Evolutionary conservation across 805 yeast species (phyloP).

Genomic region (Cyberlindnera mycetangii): DNA sequence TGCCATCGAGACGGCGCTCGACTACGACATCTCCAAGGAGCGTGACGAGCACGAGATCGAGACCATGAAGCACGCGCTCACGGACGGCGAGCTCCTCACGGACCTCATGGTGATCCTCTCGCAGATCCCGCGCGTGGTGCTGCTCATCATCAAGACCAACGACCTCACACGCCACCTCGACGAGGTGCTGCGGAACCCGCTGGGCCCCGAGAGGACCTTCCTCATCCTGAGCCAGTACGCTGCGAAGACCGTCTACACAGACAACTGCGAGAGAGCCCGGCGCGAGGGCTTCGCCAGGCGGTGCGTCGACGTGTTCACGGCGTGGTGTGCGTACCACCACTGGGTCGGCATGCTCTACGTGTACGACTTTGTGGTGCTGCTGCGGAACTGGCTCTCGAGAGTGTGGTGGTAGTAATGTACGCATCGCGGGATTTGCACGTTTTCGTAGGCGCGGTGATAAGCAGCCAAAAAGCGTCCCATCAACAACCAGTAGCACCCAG

Average conservation of each 20-base stretch:
- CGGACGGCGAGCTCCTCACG: slow-evolving; percentile 61
- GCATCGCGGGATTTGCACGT: no score
- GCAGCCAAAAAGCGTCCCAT: neutral
- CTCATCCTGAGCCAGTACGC: slow-evolving; percentile 88
- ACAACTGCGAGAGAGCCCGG: slow-evolving; percentile 44
- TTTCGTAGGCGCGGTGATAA: neutral
- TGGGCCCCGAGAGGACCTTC: slow-evolving; percentile 86
- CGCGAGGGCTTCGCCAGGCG: slow-evolving; percentile 4
- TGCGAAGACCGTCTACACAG: slow-evolving; percentile 74
- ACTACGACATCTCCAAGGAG: slow-evolving; percentile 52
- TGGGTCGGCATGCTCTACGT: slow-evolving; percentile 17
- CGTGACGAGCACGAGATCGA: slow-evolving; percentile 63
- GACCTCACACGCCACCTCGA: slow-evolving; percentile 89
- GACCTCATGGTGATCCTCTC: slow-evolving; percentile 79
- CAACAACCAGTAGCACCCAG: neutral
- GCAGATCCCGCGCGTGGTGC: slow-evolving; percentile 78
- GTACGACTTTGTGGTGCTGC: slow-evolving; percentile 20
- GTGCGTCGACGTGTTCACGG: slow-evolving; percentile 29
- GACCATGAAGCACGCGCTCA: slow-evolving; percentile 61
- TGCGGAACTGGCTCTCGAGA: slow-evolving; percentile 14
- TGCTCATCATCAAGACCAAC: slow-evolving; percentile 87
- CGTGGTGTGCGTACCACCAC: slow-evolving; percentile 20
- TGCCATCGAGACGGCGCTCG: slow-evolving; percentile 72
- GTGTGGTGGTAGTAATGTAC: neutral
- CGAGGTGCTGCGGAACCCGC: slow-evolving; percentile 74